Evolutionary conservation across 257 asterid species (phyloP).

Genomic region (Nicotiana sylvestris): DNA sequence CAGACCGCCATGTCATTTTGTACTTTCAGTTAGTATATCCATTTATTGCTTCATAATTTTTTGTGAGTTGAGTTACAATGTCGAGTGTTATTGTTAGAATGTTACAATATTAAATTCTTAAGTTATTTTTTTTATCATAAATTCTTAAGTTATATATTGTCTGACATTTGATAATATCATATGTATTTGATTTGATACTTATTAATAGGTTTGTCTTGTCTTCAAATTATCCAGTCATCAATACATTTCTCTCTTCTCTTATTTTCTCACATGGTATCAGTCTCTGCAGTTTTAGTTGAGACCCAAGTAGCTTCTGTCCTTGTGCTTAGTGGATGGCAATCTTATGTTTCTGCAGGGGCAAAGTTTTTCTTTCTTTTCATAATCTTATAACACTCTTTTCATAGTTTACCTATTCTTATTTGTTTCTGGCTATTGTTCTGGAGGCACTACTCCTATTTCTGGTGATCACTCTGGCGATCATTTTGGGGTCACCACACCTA

Average conservation of each 20-base stretch:
- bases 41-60: background rate
- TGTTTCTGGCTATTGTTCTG: background rate
- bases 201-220: background rate
- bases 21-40: constrained; percentile 3
- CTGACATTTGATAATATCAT: background rate
- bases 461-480: background rate
- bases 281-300: background rate
- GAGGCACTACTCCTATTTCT: background rate
- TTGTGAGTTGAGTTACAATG: background rate
- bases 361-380: background rate
- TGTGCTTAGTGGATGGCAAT: background rate
- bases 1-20: background rate
- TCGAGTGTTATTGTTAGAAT: background rate
- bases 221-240: background rate
- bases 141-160: background rate
- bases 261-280: background rate
- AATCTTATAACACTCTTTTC: background rate
- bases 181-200: background rate
- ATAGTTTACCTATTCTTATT: background rate
- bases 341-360: background rate
- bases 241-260: background rate
- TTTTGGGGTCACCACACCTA: background rate
- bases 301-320: background rate
- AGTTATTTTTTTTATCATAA: background rate
- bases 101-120: background rate